phyloP scores from a whole-genome alignment of 495 filamentous ascomycete genomes.

The Filosporella fistucella region DNA sequence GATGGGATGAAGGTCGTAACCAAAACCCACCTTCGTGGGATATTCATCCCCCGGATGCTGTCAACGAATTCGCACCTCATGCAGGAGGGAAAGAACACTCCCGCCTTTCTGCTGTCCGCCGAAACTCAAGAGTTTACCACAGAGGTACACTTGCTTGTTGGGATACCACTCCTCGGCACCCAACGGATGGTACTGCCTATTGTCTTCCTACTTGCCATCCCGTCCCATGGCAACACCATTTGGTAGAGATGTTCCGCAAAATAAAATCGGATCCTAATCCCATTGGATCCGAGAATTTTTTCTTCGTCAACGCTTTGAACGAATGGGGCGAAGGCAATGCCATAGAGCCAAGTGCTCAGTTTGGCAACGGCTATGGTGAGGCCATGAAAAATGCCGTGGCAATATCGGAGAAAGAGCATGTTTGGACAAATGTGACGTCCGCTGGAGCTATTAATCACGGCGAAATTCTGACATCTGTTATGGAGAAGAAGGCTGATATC shows the following conservation, averaged over 20 bases:
- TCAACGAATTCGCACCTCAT: not conserved
- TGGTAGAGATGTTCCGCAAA: not conserved
- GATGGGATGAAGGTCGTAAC: not conserved
- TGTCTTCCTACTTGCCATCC: not conserved
- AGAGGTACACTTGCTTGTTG: not conserved
- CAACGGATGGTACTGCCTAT: not conserved
- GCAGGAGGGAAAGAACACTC: not conserved
- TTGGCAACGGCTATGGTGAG: not conserved
- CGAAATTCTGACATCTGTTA: not conserved
- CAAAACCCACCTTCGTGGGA: too few species aligned
- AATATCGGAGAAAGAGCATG: not conserved
- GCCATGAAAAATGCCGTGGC: not conserved
- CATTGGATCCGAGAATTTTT: not conserved
- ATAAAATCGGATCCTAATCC: not conserved
- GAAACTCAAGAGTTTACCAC: not conserved
- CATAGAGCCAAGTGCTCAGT: not conserved
- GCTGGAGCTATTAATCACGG: not conserved
- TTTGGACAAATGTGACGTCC: not conserved
- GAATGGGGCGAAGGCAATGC: not conserved
- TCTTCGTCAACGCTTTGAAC: not conserved
- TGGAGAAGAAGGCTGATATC: not conserved
- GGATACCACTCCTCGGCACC: not conserved
- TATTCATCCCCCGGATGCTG: not conserved
- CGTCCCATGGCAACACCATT: not conserved
- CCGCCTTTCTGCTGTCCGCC: not conserved